Evolutionary conservation across 768 basidiomycete species (phyloP).

Genomic region (Boletus patriciae): DNA sequence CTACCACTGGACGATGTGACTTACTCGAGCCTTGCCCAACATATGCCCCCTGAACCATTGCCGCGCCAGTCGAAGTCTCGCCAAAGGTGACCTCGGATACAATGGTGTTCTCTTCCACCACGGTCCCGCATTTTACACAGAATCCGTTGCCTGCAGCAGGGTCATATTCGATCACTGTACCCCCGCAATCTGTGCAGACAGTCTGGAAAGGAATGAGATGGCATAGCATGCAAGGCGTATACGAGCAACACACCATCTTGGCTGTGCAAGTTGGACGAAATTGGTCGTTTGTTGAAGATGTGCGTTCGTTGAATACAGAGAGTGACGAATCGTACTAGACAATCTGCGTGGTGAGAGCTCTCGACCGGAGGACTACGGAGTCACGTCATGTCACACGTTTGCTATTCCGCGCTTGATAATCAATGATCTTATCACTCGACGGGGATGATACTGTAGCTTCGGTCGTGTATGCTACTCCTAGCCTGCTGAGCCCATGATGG

Average conservation of each 20-base stretch:
- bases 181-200: slow-evolving; percentile 75
- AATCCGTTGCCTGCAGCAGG: slow-evolving; percentile 82
- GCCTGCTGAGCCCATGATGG: slow-evolving; percentile 41
- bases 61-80: slow-evolving; percentile 89
- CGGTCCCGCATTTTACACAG: slow-evolving; percentile 83
- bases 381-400: slow-evolving; percentile 16
- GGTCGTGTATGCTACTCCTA: neutral
- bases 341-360: neutral
- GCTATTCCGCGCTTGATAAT: neutral
- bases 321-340: neutral
- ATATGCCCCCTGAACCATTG: slow-evolving; percentile 93
- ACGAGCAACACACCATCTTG: slow-evolving; percentile 20
- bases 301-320: neutral
- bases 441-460: no score
- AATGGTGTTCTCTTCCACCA: slow-evolving; percentile 91
- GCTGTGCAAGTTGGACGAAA: neutral
- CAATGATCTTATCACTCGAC: slow-evolving; percentile 5
- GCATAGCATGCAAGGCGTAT: neutral
- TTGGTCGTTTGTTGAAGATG: neutral
- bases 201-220: slow-evolving; percentile 39
- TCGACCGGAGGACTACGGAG: neutral
- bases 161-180: slow-evolving; percentile 84
- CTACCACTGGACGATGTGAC: slow-evolving; percentile 31
- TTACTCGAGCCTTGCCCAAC: slow-evolving; percentile 89
- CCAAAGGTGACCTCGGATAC: slow-evolving; percentile 94